A percentile compares a stretch with the other conserved stretches of the same genome.
These are phyloP conservation scores for Fusarium siculi DNA, from an alignment of 2,329 filamentous ascomycete genomes.

Conservation along the genomic window DNA sequence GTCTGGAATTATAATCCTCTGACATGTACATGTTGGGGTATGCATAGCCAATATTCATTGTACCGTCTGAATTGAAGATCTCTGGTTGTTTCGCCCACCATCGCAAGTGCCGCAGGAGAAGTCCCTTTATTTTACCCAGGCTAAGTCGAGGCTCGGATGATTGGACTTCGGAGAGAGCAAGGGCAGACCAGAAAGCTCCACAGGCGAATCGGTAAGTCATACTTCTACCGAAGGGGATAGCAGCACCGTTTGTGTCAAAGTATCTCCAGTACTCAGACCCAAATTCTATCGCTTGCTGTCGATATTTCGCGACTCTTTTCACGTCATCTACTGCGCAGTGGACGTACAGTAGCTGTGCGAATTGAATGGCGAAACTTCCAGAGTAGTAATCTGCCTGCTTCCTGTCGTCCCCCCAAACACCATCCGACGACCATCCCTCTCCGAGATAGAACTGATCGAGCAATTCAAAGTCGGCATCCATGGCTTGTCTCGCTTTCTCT, in stretches of 20 bases:
- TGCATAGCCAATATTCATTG: slow-evolving; percentile 56
- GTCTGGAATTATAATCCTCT: slow-evolving; percentile 67
- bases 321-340: neutral
- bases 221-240: slow-evolving; percentile 62
- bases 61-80: slow-evolving; percentile 61
- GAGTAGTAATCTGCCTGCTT: slow-evolving; percentile 48
- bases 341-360: neutral
- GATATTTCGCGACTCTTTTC: slow-evolving; percentile 42
- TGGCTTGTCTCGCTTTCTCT: slow-evolving; percentile 48
- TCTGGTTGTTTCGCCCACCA: slow-evolving; percentile 58
- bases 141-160: slow-evolving; percentile 55
- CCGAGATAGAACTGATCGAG: slow-evolving; percentile 58
- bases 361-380: slow-evolving; percentile 2
- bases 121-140: slow-evolving; percentile 57
- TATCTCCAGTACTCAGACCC: slow-evolving; percentile 57
- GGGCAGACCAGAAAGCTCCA: slow-evolving; percentile 60
- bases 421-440: slow-evolving; percentile 61
- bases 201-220: slow-evolving; percentile 63
- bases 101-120: slow-evolving; percentile 60
- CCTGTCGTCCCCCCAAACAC: slow-evolving; percentile 49
- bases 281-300: slow-evolving; percentile 31
- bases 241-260: slow-evolving; percentile 58
- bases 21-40: slow-evolving; percentile 56
- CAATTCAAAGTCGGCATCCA: slow-evolving; percentile 54
- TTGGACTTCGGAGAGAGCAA: slow-evolving; percentile 53